These are phyloP conservation scores for Microbotryomycetes sp. DNA, from an alignment of 1,284 basidiomycete genomes.

Conservation along the genomic window DNA sequence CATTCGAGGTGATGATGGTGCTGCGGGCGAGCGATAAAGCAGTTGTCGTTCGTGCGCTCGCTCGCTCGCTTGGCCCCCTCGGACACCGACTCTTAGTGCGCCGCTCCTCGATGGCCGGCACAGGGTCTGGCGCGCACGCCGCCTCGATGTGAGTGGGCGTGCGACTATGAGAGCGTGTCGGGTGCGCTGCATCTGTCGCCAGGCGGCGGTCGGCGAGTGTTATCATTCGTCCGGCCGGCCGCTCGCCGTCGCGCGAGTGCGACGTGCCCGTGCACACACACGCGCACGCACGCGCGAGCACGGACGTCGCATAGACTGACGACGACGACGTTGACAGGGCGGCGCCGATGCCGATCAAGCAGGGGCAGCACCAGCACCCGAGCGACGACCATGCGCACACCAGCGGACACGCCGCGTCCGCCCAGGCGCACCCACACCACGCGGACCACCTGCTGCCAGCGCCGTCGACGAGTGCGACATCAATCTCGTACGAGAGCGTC, in stretches of 20 bases:
- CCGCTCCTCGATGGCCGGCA: not conserved
- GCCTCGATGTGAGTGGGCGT: not conserved
- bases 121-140: not conserved
- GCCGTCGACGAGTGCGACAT: conserved; percentile 15
- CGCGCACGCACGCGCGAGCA: too few species aligned
- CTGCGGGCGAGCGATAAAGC: too few species aligned
- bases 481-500: conserved; percentile 29
- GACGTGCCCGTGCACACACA: too few species aligned
- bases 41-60: too few species aligned
- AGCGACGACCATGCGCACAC: not conserved
- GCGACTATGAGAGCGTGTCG: not conserved
- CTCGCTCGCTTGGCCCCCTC: too few species aligned
- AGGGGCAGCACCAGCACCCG: not conserved
- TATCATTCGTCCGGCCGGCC: not conserved
- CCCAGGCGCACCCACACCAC: not conserved
- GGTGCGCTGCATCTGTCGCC: too few species aligned
- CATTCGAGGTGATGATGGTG: too few species aligned
- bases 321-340: not conserved
- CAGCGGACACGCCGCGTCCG: not conserved
- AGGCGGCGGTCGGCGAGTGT: too few species aligned
- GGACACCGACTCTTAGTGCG: too few species aligned
- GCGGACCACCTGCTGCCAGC: not conserved
- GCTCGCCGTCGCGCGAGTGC: not conserved
- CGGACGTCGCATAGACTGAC: not conserved
- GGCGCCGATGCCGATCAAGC: not conserved